Evolutionary conservation across 225 moss, liverwort and hornwort species (phyloP), one percentile per base, ranked within the genome.

Genomic region (Pseudisothecium myosuroides): DNA sequence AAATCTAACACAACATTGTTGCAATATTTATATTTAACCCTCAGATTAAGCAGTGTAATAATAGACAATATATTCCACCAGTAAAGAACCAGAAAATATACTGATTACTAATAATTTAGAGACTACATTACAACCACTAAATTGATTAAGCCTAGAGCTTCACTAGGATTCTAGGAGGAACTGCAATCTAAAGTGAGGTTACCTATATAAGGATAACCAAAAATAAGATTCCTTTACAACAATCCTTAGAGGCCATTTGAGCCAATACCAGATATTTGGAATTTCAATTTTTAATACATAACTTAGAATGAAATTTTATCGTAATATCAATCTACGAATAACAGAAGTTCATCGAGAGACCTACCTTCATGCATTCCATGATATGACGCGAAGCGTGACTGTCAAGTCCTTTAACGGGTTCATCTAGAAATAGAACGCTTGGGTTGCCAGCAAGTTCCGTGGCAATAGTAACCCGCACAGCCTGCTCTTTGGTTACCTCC

Each of bases 361-460:
- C 60, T 87, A 96, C 98, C 95, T 90, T 93, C 73, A 98, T 85
- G 85, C 93, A 91, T 86, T 92, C 88, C 81, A 94, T 66, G 71
- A 96, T 86, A 88, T 96, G 95, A 63, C 91, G 89, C 43, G 96
- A 79, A 76, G 94, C 88, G 78, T 94, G 91, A 87, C 92, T 92
- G 73, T 97, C 96, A 80, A 98, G 93, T 74, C 90, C 91, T 89
- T 79, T 92, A 75, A 84, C 90, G 27, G 98, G 98, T 23, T 94
- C 89, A 86, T 98, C 97, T 63, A 98, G 74, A 88, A 98, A 98
- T 22, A 98, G 37, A 72, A 98, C 82, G 86, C 97, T 96, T 81
- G 97, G 93, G 89, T 98, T 98, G 85, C 97, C 96, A 86, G 96
- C 98, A 75, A 98, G 95, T 89, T 98, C 98, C n/a, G 93, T 62